phyloP scores from a whole-genome alignment of 2,329 filamentous ascomycete species.

The Thelonectria blattea region DNA sequence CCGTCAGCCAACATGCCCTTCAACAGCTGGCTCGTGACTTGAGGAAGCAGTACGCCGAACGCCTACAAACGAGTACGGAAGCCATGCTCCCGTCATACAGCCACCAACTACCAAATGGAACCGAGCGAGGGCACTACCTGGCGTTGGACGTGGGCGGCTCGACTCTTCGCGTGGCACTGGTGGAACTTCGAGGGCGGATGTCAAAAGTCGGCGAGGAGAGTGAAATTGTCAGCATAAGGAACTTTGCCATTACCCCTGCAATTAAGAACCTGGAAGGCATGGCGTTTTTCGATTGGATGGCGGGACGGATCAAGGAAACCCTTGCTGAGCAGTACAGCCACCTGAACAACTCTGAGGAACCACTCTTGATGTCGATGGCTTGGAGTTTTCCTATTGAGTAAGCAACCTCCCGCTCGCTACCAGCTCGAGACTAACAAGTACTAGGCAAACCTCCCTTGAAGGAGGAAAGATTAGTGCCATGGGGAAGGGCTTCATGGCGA shows the following conservation, averaged over 20 bases:
- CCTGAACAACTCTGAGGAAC: constrained; percentile 45
- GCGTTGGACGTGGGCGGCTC: constrained; percentile 74
- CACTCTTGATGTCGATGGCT: constrained; percentile 65
- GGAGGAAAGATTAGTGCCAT: constrained; percentile 65
- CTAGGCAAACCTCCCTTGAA: constrained; percentile 68
- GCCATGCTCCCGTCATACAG: constrained; percentile 73
- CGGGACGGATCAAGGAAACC: constrained; percentile 63
- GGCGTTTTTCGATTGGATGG: constrained; percentile 73
- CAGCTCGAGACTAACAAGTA: constrained; percentile 31
- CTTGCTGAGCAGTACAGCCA: constrained; percentile 52
- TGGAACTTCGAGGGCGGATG: constrained; percentile 60
- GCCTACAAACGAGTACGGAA: constrained; percentile 57
- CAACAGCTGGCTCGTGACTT: constrained; percentile 55
- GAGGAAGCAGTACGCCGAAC: constrained; percentile 61
- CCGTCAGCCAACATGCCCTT: constrained; percentile 54
- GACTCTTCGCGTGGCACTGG: constrained; percentile 68
- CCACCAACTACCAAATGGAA: constrained; percentile 66
- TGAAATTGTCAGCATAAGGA: constrained; percentile 60
- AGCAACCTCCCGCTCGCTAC: constrained; percentile 38
- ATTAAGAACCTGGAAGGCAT: constrained; percentile 64
- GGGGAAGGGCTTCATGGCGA: constrained; percentile 70
- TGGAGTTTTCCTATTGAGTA: constrained; percentile 77
- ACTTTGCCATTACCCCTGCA: constrained; percentile 61
- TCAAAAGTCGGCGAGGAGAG: constrained; percentile 48
- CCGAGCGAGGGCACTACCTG: constrained; percentile 64